A percentile compares a stretch with the other conserved stretches of the same genome.
Evolutionary conservation across 1,139 yeast genomes (phyloP).

Genomic region (Yarrowia galli): DNA sequence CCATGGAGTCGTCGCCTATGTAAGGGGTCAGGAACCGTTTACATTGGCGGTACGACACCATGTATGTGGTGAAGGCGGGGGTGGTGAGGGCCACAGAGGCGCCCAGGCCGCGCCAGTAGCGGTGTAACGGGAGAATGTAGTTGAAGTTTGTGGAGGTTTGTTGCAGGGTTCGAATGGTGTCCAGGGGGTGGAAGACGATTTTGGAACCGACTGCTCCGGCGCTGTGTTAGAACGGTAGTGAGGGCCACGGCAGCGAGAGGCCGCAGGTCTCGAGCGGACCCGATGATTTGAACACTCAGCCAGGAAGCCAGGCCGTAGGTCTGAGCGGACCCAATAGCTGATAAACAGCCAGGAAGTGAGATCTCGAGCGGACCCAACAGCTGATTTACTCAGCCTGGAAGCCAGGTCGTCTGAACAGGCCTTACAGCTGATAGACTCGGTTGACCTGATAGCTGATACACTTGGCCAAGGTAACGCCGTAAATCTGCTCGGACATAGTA

Average conservation of each 20-base stretch:
- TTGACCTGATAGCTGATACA: no score
- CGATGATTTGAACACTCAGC: no score
- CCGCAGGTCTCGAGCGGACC: background rate
- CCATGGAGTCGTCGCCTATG: conserved; percentile 50
- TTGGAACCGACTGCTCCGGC: conserved; percentile 36
- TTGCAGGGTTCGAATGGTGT: conserved; percentile 53
- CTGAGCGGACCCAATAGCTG: no score
- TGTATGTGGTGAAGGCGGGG: conserved; percentile 55
- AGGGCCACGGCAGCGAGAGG: no score
- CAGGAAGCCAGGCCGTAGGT: no score
- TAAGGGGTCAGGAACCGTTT: conserved; percentile 52
- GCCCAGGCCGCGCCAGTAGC: conserved; percentile 54
- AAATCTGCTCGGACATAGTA: no score
- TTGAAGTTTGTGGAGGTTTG: conserved; percentile 53
- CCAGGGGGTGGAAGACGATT: conserved; percentile 44
- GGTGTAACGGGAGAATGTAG: conserved; percentile 51
- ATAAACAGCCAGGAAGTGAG: no score
- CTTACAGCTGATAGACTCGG: no score
- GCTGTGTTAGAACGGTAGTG: background rate
- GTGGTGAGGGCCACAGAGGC: conserved; percentile 54
- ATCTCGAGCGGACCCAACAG: no score
- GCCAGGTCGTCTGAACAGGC: no score
- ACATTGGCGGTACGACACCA: conserved; percentile 54
- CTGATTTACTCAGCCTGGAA: no score
- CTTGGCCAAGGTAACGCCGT: no score